Base-by-base conservation (phyloP, 2,329 filamentous ascomycete genomes). In the Colletotrichum sp. region DNA sequence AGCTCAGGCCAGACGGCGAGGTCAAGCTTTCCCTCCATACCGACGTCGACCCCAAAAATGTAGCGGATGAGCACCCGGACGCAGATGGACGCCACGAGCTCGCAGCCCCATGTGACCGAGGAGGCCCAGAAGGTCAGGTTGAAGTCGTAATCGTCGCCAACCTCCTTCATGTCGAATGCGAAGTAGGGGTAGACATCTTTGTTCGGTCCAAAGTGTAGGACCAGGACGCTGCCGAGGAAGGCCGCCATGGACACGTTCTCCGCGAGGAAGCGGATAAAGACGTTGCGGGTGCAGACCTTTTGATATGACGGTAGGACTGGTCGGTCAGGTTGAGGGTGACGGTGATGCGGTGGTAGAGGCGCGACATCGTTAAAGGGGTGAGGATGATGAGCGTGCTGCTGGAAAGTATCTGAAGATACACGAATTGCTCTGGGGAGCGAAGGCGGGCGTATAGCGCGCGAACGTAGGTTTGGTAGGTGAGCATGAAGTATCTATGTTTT, bases 401-500 rank as follows among this genome's bases (percentile, higher is more conserved):
- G 1, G 92, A 93, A 76, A 94, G 86, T 18, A 92, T 83, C 82
- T 94, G 92, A 49, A 94, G 90, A 78, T 90, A 87, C 73, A 93
- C 87, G 84, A 94, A 94, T 83, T 94, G 92, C 52, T 87, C 84
- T 1, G 92, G 92, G 8, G 90, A 92, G 77, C 92, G 92, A 16
- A 94, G 89, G 21, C 92, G 91, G 16, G 92, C 92, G 81, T 94
- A 94, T 74, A 94, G 84, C 13, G 92, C 92, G 68, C 92, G 91
- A 15, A 94, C 92, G 83, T 94, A 94, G 6, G 92, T 94, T 83
- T 94, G 92, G 83, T 94, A 94, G 8, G 92, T 94, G 68, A 94
- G 84, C 87, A 91, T 91, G 82, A 93, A 93, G 83, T 93, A 93
- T 64, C 90, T 91, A 78, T 24, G 39, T 30, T n/a, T 15, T 24